Percentiles rank a stretch among this genome's conserved stretches.
phyloP scores from a whole-genome alignment of 192 early-diverging fungal species.

The Mortierella alpina region DNA sequence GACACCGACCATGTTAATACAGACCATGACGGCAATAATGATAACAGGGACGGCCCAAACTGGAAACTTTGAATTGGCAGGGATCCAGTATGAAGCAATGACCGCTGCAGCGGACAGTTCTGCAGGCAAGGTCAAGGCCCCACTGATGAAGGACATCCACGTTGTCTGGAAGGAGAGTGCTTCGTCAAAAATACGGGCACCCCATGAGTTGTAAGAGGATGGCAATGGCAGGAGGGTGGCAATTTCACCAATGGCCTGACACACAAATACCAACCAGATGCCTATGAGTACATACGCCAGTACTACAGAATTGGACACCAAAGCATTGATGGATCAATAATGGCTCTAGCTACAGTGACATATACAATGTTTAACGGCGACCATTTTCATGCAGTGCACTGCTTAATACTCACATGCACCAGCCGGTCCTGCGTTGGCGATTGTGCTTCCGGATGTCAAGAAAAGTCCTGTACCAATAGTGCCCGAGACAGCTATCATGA shows the following conservation, averaged over 20 bases:
- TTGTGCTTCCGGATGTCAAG: too few species aligned
- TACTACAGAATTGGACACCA: neutral
- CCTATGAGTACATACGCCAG: conserved; percentile 20
- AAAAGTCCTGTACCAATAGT: too few species aligned
- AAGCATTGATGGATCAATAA: too few species aligned
- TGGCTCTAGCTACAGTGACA: too few species aligned
- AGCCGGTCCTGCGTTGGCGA: too few species aligned
- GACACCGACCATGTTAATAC: conserved; percentile 75
- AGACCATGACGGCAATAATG: conserved; percentile 67
- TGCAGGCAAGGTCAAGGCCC: conserved; percentile 66
- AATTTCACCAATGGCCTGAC: conserved; percentile 78
- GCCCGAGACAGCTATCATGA: too few species aligned
- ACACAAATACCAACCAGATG: conserved; percentile 20
- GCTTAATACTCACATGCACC: too few species aligned
- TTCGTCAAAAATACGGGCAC: conserved; percentile 79
- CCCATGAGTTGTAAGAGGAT: conserved; percentile 78
- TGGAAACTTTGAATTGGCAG: conserved; percentile 30
- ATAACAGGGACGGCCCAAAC: conserved; percentile 41
- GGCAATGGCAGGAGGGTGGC: conserved; percentile 81
- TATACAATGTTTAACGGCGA: too few species aligned
- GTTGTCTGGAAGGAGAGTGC: conserved; percentile 67
- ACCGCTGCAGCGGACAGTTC: conserved; percentile 82
- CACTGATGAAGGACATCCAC: conserved; percentile 51
- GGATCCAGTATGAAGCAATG: conserved; percentile 71
- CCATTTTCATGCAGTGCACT: too few species aligned